Percentiles rank a stretch among this genome's conserved stretches.
phyloP scores from a whole-genome alignment of 345 rosid species.

The Geranium brycei region DNA sequence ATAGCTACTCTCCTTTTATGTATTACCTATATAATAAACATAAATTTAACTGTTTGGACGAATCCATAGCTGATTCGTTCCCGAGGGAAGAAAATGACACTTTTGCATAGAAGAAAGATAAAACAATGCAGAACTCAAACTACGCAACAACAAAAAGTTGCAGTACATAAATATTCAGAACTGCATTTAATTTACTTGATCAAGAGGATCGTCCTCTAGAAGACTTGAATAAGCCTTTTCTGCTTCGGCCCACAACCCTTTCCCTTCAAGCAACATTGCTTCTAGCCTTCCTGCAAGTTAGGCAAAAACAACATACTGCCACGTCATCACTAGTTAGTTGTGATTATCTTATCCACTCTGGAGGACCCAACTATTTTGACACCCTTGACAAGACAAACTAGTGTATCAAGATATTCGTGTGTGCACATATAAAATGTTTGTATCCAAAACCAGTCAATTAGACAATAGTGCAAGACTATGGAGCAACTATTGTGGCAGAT shows the following conservation, averaged over 20 bases:
- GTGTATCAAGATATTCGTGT: too few relatives aligned
- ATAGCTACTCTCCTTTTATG: constrained; percentile 82
- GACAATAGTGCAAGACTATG: too few relatives aligned
- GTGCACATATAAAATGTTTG: too few relatives aligned
- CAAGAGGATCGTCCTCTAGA: constrained; percentile 80
- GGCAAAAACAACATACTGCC: background rate
- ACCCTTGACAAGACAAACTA: too few relatives aligned
- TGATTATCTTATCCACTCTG: too few relatives aligned
- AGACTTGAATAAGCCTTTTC: constrained; percentile 76
- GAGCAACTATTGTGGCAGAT: too few relatives aligned
- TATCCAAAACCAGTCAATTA: too few relatives aligned
- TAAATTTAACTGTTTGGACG: constrained; percentile 5
- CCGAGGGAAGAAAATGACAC: constrained; percentile 3
- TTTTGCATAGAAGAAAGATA: background rate
- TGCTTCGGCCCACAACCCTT: constrained; percentile 87
- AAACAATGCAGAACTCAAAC: too few relatives aligned
- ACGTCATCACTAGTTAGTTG: background rate
- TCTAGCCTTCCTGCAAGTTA: constrained; percentile 62
- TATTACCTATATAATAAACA: constrained; percentile 32
- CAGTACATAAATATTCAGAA: too few relatives aligned
- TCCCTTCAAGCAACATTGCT: constrained; percentile 83
- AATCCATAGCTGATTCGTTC: background rate
- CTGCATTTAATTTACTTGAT: constrained; percentile 42
- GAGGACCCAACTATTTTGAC: too few relatives aligned
- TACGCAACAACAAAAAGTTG: too few relatives aligned